Conservation (phyloP, 2,329 filamentous ascomycete genomes). For the Aspergillus tubingensis region DNA sequence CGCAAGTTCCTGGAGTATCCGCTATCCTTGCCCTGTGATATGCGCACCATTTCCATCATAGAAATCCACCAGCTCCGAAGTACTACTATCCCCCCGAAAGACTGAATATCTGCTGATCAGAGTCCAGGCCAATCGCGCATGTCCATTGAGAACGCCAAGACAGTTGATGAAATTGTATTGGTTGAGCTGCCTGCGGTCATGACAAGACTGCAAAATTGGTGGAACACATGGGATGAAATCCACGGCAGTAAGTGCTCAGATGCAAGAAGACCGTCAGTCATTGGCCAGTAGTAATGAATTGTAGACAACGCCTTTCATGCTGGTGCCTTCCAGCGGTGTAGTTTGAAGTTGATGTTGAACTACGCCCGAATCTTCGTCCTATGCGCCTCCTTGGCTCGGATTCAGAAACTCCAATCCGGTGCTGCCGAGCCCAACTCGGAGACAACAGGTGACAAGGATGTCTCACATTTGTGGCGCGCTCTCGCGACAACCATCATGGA, state of each 20-base stretch:
- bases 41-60: conserved; percentile 39
- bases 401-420: conserved; percentile 35
- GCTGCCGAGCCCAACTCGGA: conserved; percentile 24
- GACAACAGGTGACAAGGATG: conserved; percentile 22
- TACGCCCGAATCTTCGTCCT: conserved; percentile 38
- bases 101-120: not conserved
- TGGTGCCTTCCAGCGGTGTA: conserved; percentile 39
- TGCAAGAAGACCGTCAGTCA: not conserved
- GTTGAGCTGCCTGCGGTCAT: conserved; percentile 36
- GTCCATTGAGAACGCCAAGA: conserved; percentile 31
- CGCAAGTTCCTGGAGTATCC: conserved; percentile 39
- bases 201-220: conserved; percentile 35
- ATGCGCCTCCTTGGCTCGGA: conserved; percentile 35
- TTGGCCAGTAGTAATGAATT: not conserved
- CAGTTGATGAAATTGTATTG: conserved; percentile 27
- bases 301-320: conserved; percentile 40
- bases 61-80: conserved; percentile 40
- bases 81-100: conserved; percentile 5
- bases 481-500: conserved; percentile 37
- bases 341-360: conserved; percentile 36
- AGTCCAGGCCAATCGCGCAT: conserved; percentile 29
- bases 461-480: conserved; percentile 33
- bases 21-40: conserved; percentile 36
- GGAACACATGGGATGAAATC: conserved; percentile 38
- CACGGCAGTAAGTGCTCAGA: conserved; percentile 30